Percentiles rank a stretch among this genome's conserved stretches.
Evolutionary conservation across 768 basidiomycete species (phyloP).

Genomic region (Suillus clintonianus): DNA sequence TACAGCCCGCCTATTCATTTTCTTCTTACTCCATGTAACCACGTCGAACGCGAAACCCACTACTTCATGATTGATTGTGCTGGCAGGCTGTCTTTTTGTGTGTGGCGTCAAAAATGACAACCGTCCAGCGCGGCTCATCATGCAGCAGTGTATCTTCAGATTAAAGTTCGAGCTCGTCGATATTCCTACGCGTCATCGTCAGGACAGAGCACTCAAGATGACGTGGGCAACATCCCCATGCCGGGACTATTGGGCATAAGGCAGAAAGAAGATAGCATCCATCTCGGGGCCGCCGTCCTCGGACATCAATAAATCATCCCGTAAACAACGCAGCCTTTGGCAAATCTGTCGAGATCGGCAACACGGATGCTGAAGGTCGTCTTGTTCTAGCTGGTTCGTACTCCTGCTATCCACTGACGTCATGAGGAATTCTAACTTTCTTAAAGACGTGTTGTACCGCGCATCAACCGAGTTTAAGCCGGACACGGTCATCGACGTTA

Average conservation of each 20-base stretch:
- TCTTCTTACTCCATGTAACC: not conserved
- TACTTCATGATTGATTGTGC: slow-evolving; percentile 14
- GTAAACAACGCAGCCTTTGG: slow-evolving; percentile 10
- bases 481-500: slow-evolving; percentile 83
- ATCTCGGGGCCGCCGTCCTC: slow-evolving; percentile 22
- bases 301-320: slow-evolving; percentile 5
- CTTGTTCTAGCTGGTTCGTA: slow-evolving; percentile 67
- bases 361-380: slow-evolving; percentile 82
- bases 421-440: not conserved
- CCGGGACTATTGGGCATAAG: slow-evolving; percentile 14
- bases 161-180: slow-evolving; percentile 11
- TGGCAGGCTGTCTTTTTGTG: slow-evolving; percentile 6
- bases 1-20: not conserved
- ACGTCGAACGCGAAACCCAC: slow-evolving; percentile 14
- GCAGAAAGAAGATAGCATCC: slow-evolving; percentile 20
- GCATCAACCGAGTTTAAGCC: slow-evolving; percentile 75
- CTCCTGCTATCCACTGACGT: not conserved
- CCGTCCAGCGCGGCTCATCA: slow-evolving; percentile 8
- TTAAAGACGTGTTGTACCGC: slow-evolving; percentile 80
- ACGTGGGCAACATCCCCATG: slow-evolving; percentile 7
- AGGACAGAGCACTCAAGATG: slow-evolving; percentile 34
- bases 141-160: slow-evolving; percentile 18
- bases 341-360: slow-evolving; percentile 77
- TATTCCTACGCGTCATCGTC: slow-evolving; percentile 22
- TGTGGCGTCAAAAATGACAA: not conserved